Evolutionary conservation across 2,329 filamentous ascomycete genomes (phyloP).

Genomic region (Nectriaceae sp.): DNA sequence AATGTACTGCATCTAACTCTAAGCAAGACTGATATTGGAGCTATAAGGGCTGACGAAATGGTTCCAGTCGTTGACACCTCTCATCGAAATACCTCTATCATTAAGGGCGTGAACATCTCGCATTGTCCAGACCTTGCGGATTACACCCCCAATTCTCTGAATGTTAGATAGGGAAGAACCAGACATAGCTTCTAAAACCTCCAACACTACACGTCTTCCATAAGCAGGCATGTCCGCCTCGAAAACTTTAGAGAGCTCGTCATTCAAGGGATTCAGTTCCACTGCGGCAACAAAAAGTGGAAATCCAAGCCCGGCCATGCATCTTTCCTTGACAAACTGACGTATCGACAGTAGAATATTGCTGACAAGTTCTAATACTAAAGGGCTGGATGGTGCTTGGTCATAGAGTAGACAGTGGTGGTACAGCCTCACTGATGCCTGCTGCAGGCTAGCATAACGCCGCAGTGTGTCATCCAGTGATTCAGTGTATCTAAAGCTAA

Average conservation of each 20-base stretch:
- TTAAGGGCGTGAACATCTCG: slow-evolving; percentile 34
- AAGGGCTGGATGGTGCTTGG: slow-evolving; percentile 37
- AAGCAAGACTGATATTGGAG: slow-evolving; percentile 25
- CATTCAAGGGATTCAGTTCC: slow-evolving; percentile 19
- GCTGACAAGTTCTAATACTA: slow-evolving; percentile 8
- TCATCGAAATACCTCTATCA: background rate
- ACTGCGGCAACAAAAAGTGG: slow-evolving; percentile 25
- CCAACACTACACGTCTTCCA: slow-evolving; percentile 18
- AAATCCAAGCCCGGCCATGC: slow-evolving; percentile 20
- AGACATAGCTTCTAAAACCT: slow-evolving; percentile 36
- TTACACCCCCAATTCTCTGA: slow-evolving; percentile 45
- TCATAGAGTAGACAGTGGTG: slow-evolving; percentile 46
- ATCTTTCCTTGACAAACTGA: slow-evolving; percentile 15
- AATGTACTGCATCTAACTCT: background rate
- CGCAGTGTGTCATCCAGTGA: slow-evolving; percentile 19
- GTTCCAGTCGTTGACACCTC: slow-evolving; percentile 25
- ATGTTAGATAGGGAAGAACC: slow-evolving; percentile 45
- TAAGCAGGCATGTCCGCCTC: slow-evolving; percentile 1
- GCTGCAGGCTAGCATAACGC: slow-evolving; percentile 32
- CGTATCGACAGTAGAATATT: slow-evolving; percentile 12
- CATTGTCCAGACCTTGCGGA: slow-evolving; percentile 48
- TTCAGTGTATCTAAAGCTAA: slow-evolving; percentile 3
- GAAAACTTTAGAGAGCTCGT: slow-evolving; percentile 7
- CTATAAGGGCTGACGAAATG: slow-evolving; percentile 30
- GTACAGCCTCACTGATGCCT: slow-evolving; percentile 46